phyloP scores from a whole-genome alignment of 1,284 basidiomycete species.

The Fomes fomentarius region DNA sequence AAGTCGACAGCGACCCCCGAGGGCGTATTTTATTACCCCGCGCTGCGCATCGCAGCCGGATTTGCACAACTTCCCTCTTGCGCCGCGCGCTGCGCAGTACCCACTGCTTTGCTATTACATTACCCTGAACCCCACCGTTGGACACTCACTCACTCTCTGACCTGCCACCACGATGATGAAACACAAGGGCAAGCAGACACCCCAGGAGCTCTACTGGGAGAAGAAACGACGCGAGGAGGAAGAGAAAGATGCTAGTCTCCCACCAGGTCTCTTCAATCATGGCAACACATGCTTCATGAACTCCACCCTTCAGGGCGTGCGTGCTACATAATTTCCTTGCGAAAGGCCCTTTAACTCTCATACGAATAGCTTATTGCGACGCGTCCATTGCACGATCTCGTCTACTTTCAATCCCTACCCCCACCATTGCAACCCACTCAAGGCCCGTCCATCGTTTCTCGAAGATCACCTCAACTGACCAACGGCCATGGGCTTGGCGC shows the following conservation, averaged over 20 bases:
- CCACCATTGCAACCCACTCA: conserved; percentile 42
- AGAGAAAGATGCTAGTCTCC: conserved; percentile 59
- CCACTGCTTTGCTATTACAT: conserved; percentile 13
- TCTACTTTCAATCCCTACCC: conserved; percentile 55
- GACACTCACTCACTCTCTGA: not conserved
- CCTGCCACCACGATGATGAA: conserved; percentile 55
- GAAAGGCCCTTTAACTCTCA: not conserved
- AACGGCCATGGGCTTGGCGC: conserved; percentile 62
- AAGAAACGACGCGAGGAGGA: conserved; percentile 63
- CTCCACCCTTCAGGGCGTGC: conserved; percentile 75
- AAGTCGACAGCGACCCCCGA: conserved; percentile 6
- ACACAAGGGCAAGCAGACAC: conserved; percentile 50
- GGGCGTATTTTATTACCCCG: not conserved
- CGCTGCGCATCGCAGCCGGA: conserved; percentile 14
- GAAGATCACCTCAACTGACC: conserved; percentile 65
- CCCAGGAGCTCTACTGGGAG: conserved; percentile 65
- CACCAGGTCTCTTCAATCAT: conserved; percentile 82
- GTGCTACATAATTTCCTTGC: conserved; percentile 24
- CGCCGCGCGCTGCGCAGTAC: conserved; percentile 24
- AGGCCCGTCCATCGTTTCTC: conserved; percentile 43
- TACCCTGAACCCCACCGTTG: not conserved
- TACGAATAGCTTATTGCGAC: conserved; percentile 64
- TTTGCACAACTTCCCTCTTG: conserved; percentile 12
- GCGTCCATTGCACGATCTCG: conserved; percentile 59
- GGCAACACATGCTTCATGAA: conserved; percentile 96